Percentiles rank a stretch among this genome's conserved stretches.
These are phyloP conservation scores for Cercophora samala DNA, from an alignment of 495 filamentous ascomycete genomes.

Conservation along the genomic window DNA sequence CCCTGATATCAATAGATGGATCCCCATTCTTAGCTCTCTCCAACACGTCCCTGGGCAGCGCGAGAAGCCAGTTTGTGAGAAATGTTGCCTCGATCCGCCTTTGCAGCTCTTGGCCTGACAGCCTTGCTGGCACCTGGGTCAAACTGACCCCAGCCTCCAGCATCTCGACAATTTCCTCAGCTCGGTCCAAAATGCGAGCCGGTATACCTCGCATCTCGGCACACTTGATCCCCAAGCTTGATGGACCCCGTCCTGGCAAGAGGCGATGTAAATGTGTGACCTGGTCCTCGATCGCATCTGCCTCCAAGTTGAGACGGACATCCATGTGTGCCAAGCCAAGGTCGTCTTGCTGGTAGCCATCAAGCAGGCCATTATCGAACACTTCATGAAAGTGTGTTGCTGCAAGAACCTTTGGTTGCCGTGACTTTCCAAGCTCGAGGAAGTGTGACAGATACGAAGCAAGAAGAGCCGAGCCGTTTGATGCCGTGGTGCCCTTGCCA, in stretches of 20 bases:
- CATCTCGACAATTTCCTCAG: conserved; percentile 69
- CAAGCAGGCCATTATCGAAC: conserved; percentile 70
- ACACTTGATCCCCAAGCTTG: conserved; percentile 82
- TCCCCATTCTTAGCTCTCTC: conserved; percentile 6
- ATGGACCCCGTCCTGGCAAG: conserved; percentile 63
- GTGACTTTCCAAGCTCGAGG: conserved; percentile 53
- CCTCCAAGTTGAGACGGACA: conserved; percentile 63
- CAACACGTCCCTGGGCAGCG: neutral
- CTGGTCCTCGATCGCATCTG: conserved; percentile 61
- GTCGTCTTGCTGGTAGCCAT: conserved; percentile 42
- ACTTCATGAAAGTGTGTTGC: conserved; percentile 97
- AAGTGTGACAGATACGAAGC: conserved; percentile 78
- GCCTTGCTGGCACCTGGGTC: conserved; percentile 12
- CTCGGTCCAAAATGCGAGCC: conserved; percentile 65
- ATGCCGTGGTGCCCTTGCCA: conserved; percentile 84
- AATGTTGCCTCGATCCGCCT: conserved; percentile 18
- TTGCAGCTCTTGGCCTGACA: conserved; percentile 19
- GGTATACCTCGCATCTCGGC: conserved; percentile 82
- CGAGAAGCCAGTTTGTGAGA: conserved; percentile 24
- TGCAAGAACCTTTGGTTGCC: conserved; percentile 72
- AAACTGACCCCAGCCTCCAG: conserved; percentile 55
- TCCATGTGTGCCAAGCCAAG: conserved; percentile 84
- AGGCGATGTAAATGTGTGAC: conserved; percentile 86
- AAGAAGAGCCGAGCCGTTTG: conserved; percentile 82
- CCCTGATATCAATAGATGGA: neutral